phyloP scores from a whole-genome alignment of 2,329 filamentous ascomycete genomes.

The Hawksworthiomyces lignivorus region DNA sequence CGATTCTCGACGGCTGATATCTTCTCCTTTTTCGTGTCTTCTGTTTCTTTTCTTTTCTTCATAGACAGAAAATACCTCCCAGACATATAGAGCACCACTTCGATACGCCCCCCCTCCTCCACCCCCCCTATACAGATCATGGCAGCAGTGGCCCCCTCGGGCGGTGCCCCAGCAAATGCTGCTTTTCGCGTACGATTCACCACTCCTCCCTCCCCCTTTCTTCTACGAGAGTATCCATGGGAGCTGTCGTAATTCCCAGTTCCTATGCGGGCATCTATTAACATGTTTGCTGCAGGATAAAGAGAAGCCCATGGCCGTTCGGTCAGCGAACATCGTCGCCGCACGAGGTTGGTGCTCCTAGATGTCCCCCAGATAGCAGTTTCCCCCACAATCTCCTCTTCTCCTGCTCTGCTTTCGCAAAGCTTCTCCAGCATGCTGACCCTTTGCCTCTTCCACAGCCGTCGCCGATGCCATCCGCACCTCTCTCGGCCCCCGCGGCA shows the following conservation, averaged over 20 bases:
- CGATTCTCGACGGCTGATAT: too few relatives aligned
- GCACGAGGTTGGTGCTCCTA: constrained; percentile 63
- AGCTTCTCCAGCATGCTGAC: too few relatives aligned
- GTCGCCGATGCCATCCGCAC: constrained; percentile 97
- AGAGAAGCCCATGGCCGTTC: constrained; percentile 97
- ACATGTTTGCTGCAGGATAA: constrained; percentile 53
- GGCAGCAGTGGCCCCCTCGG: constrained; percentile 37
- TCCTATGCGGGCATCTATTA: not conserved
- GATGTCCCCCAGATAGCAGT: not conserved
- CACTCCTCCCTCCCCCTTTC: constrained; percentile 21
- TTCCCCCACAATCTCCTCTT: constrained; percentile 15
- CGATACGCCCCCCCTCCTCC: too few relatives aligned
- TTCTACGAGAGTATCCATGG: too few relatives aligned
- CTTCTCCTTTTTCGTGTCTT: too few relatives aligned
- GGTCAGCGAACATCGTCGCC: constrained; percentile 93
- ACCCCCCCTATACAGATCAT: constrained; percentile 25
- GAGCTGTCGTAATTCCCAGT: too few relatives aligned
- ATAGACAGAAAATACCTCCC: not conserved
- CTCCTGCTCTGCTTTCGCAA: not conserved
- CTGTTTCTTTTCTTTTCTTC: too few relatives aligned
- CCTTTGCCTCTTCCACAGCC: too few relatives aligned
- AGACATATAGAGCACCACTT: too few relatives aligned
- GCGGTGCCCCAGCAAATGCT: constrained; percentile 39
- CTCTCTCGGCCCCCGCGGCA: constrained; percentile 89
- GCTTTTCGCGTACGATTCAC: constrained; percentile 49